Evolutionary conservation across 164 flowering plant species (phyloP).

Genomic region (Nelumbo lutea): DNA sequence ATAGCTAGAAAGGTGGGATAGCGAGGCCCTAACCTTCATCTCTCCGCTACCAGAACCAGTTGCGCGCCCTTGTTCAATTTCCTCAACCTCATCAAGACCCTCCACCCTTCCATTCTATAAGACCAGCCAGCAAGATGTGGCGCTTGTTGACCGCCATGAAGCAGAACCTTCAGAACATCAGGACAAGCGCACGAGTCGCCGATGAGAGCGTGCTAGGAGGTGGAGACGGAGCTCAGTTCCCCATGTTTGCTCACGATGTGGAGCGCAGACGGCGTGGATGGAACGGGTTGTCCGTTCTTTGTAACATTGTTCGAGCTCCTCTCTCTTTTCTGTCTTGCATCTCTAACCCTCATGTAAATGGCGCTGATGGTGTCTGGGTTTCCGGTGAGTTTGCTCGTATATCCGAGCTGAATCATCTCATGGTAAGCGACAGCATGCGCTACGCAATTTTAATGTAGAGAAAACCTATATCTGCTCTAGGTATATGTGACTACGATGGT

Average conservation of each 20-base stretch:
- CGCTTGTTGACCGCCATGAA: conserved; percentile 22
- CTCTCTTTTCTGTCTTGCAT: conserved; percentile 40
- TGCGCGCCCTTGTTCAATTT: no score
- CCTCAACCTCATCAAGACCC: no score
- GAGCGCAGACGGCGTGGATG: neutral
- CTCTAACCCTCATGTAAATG: conserved; percentile 31
- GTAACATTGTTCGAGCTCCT: conserved; percentile 17
- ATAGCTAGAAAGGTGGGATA: no score
- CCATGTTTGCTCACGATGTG: neutral
- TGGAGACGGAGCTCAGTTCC: conserved; percentile 1
- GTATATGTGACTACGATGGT: no score
- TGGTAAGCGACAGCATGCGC: conserved; percentile 73
- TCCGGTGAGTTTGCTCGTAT: conserved; percentile 37
- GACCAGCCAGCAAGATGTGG: conserved; percentile 23
- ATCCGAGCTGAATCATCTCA: conserved; percentile 59
- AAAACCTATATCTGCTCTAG: neutral
- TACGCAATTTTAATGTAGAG: conserved; percentile 58
- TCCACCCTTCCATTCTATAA: no score
- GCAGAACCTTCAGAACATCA: conserved; percentile 30
- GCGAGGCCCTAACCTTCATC: no score
- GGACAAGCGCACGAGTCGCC: conserved; percentile 43
- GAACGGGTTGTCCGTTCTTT: conserved; percentile 15
- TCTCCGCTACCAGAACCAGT: no score
- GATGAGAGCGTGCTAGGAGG: conserved; percentile 49
- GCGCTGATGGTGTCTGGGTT: conserved; percentile 44